Base-by-base conservation (phyloP, 108 stramenopile species). In the Chaetoceros tenuissimus region DNA sequence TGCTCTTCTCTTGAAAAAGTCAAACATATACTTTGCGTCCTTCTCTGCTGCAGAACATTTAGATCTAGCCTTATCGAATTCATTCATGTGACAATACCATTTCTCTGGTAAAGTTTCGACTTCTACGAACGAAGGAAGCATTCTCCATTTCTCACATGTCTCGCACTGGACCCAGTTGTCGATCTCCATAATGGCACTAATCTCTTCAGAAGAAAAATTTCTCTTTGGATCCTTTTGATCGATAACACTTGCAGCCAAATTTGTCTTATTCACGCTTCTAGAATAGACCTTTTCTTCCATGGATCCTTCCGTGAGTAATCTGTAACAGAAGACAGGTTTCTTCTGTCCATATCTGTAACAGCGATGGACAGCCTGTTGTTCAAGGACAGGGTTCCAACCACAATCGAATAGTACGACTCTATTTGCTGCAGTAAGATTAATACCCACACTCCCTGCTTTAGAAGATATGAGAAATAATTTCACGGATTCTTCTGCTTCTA, bases 71-170 rank as follows among this genome's bases (percentile, higher is more conserved):
- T 66, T 50, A 59, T 90, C 89, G 63, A 78, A 87, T 2, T 46
- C 50, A 55, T 94, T 94, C 69, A 91, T 57, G 30, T 89, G 75
- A 56, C 93, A 94, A 50, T 73, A 92, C 93, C 93, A 94, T 47
- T 72, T 53, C 18, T 90, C 59, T 27, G 55, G 66, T 3, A 62
- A 30, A 19, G 31, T 31, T 26, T 71, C 67, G 18, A 25, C 53
- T 13, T 53, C 34, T 31, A 51, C 57, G 10, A 31, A 55, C 21
- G 62, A 55, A 28, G 31, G 44, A 2, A 78, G 34, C 57, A 81
- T 67, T n/a, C 77, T 45, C 76, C 82, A 88, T 49, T 83, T 66
- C 3, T 69, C 53, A 54, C 84, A 85, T 22, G 34, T 55, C 40
- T 63, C 62, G 54, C 69, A 79, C 31, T 67, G 55, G 1, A 57